A percentile compares a stretch with the other conserved stretches of the same genome.
These are phyloP conservation scores for Chiua virens DNA, from an alignment of 768 basidiomycete species.

Conservation along the genomic window DNA sequence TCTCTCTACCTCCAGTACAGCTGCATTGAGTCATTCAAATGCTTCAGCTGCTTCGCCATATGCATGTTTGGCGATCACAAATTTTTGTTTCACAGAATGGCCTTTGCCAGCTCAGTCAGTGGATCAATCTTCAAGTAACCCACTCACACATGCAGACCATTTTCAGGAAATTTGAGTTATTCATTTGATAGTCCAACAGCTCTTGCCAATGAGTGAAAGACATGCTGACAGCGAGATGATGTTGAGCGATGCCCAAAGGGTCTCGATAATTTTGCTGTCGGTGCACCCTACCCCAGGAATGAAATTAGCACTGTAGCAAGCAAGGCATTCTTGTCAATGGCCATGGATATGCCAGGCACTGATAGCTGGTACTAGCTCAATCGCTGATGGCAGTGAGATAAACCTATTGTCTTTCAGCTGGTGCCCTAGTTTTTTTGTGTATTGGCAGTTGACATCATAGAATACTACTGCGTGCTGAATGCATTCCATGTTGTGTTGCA, in stretches of 20 bases:
- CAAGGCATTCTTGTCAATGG: no score
- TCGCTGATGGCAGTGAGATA: not conserved
- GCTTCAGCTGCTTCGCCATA: no score
- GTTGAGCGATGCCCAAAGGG: no score
- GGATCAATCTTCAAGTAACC: no score
- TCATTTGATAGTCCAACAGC: not conserved
- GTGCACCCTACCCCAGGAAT: not conserved
- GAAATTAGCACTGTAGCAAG: not conserved
- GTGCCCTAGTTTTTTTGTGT: not conserved
- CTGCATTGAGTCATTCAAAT: no score
- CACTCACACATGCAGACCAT: no score
- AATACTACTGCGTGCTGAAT: not conserved
- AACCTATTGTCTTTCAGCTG: not conserved
- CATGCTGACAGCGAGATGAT: not conserved
- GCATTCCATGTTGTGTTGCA: not conserved
- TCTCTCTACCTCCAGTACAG: no score
- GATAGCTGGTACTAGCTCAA: slow-evolving; percentile 16
- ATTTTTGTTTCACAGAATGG: no score
- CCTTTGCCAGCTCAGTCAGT: no score
- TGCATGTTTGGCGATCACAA: no score
- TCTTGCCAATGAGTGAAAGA: not conserved
- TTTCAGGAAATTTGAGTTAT: no score
- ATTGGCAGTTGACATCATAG: slow-evolving; percentile 10
- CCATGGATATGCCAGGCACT: slow-evolving; percentile 29
- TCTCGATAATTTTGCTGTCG: slow-evolving; percentile 9